Base-by-base conservation (phyloP, 768 basidiomycete genomes). In the Panellus pusillus region DNA sequence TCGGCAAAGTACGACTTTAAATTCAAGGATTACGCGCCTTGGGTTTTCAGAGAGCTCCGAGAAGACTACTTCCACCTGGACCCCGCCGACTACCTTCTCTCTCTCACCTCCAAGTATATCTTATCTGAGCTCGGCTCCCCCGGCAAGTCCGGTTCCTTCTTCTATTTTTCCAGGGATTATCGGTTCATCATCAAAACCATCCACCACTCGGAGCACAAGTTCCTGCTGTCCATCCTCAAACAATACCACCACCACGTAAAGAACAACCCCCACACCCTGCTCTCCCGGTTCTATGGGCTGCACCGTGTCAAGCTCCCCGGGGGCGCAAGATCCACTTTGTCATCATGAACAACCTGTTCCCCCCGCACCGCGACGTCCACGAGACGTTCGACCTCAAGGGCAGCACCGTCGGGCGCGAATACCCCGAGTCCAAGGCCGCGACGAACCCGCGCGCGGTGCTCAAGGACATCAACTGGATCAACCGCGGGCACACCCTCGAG, bases 111-210 rank as follows among this genome's bases (percentile, higher is more conserved):
- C 9, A 97, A 96, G 68, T 99, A 98, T 74, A 98, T 99, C 68
- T 81, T 99, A 28, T 96, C 94, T 37, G 97, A 98, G 66, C 83
- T 99, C 28, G 97, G 97, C 18, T 97, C 94, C 0, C 96, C 97
- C 0, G 97, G 97, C 29, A 99, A 99, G 76, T 95, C 93, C 1
- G 97, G 97, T 28, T 95, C 92, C 13, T 99, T 99, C 75, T 99
- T 99, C 78, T 99, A 98, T 73, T 98, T 98, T 69, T 97, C 94
- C 6, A 82, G 94, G 38, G 96, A 99, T 75, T 99, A 98, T 66
- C 89, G 96, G 2, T 99, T 97, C 77, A 99, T 99, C 74, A 98
- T 99, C 83, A 99, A 99, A 74, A 99, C 96, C 15, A 98, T 99
- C 57, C 91, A 85, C 13, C 93, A 94, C 64, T 80, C 83, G 32